phyloP scores from a whole-genome alignment of 2,329 filamentous ascomycete genomes.

The Penicillium oxalicum region DNA sequence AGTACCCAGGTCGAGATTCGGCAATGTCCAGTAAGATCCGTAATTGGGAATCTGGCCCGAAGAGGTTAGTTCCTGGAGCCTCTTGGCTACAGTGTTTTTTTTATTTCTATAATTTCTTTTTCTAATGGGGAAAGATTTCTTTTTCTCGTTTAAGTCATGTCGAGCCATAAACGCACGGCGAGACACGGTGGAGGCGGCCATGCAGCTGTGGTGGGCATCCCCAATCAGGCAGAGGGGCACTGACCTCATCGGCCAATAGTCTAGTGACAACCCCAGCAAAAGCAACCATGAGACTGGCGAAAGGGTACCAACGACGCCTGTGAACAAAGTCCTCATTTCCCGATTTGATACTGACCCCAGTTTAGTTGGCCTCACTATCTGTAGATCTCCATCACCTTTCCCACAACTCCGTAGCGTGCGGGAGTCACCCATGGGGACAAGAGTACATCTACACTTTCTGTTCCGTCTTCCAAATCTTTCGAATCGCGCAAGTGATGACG shows the following conservation, averaged over 20 bases:
- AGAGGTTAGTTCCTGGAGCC: too few relatives aligned
- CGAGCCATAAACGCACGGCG: background rate
- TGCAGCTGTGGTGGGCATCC: constrained; percentile 12
- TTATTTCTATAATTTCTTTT: background rate
- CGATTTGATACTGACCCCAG: constrained; percentile 16
- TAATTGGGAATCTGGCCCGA: too few relatives aligned
- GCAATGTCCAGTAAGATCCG: too few relatives aligned
- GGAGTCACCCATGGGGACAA: background rate
- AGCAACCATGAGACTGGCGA: background rate
- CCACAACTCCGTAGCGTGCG: background rate
- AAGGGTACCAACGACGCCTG: background rate
- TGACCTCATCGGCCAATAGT: background rate
- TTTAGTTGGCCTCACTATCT: constrained; percentile 10
- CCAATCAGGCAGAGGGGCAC: background rate
- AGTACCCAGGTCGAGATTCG: too few relatives aligned
- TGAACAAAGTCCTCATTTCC: constrained; percentile 4
- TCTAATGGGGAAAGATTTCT: background rate
- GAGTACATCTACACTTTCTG: too few relatives aligned
- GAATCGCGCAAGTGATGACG: too few relatives aligned
- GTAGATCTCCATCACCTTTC: constrained; percentile 13
- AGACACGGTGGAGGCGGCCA: constrained; percentile 5
- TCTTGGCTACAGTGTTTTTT: too few relatives aligned
- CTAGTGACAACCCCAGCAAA: background rate
- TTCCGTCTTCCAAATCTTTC: too few relatives aligned
- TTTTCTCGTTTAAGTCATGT: constrained; percentile 1